Percentiles rank a stretch among this genome's conserved stretches.
Evolutionary conservation across 768 basidiomycete species (phyloP).

Genomic region (Boletus bicolor): DNA sequence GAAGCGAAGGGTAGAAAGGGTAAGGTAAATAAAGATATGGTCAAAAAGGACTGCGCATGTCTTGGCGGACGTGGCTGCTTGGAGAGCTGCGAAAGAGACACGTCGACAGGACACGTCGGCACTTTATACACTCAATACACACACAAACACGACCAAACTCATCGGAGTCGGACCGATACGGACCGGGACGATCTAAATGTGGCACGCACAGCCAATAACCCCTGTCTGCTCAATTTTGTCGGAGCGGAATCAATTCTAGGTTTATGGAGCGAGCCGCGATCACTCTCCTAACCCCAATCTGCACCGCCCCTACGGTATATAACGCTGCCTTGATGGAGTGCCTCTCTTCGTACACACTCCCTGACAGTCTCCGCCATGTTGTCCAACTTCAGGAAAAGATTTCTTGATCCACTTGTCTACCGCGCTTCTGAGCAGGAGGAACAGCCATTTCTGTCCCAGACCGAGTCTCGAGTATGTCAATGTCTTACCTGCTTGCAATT

Average conservation of each 20-base stretch:
- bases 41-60: constrained; percentile 16
- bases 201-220: background rate
- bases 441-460: background rate
- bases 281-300: constrained; percentile 4
- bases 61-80: constrained; percentile 22
- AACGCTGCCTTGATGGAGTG: background rate
- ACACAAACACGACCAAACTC: constrained; percentile 23
- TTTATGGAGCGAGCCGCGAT: background rate
- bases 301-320: background rate
- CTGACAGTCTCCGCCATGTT: constrained; percentile 2
- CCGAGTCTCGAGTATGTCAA: background rate
- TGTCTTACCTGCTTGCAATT: background rate
- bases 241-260: background rate
- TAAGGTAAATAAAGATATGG: constrained; percentile 22
- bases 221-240: background rate
- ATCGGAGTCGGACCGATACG: background rate
- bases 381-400: constrained; percentile 11
- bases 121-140: constrained; percentile 29
- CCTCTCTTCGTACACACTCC: background rate
- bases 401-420: background rate
- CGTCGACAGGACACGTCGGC: constrained; percentile 29
- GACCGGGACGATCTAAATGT: background rate
- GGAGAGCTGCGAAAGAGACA: constrained; percentile 17
- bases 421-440: background rate
- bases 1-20: background rate